phyloP scores from a whole-genome alignment of 106 monocot genomes.

The Agapanthus africanus region DNA sequence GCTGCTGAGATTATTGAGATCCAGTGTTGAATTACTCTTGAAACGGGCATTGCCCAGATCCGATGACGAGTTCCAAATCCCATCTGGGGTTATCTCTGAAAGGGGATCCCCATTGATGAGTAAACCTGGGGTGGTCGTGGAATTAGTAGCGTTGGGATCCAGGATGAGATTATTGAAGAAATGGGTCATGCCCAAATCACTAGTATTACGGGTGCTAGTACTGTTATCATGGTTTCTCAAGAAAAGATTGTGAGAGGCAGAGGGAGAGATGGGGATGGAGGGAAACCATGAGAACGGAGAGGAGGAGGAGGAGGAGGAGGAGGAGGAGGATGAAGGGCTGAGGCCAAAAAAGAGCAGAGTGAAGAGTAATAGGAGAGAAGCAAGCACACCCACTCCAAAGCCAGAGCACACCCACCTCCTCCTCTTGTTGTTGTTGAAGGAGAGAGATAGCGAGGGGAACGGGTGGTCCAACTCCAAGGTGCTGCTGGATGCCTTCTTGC shows the following conservation, averaged over 20 bases:
- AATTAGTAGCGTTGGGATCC: neutral
- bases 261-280: neutral
- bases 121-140: too few species aligned
- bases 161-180: neutral
- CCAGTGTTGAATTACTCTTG: neutral
- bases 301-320: neutral
- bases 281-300: neutral
- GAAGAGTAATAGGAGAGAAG: slow-evolving; percentile 5
- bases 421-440: too few species aligned
- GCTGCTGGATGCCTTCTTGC: too few species aligned
- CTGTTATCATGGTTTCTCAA: neutral
- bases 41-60: too few species aligned
- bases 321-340: neutral
- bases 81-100: too few species aligned
- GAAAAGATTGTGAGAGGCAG: neutral
- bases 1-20: neutral
- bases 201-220: neutral
- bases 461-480: too few species aligned
- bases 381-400: neutral
- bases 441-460: neutral
- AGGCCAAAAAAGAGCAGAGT: neutral
- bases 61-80: slow-evolving; percentile 1
- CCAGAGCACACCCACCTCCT: slow-evolving; percentile 3
- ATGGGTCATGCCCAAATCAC: slow-evolving; percentile 7
- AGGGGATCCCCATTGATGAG: too few species aligned